Percentiles rank a stretch among this genome's conserved stretches.
Conservation (phyloP, 805 yeast species). For the Ogataea thermomethanolica region DNA sequence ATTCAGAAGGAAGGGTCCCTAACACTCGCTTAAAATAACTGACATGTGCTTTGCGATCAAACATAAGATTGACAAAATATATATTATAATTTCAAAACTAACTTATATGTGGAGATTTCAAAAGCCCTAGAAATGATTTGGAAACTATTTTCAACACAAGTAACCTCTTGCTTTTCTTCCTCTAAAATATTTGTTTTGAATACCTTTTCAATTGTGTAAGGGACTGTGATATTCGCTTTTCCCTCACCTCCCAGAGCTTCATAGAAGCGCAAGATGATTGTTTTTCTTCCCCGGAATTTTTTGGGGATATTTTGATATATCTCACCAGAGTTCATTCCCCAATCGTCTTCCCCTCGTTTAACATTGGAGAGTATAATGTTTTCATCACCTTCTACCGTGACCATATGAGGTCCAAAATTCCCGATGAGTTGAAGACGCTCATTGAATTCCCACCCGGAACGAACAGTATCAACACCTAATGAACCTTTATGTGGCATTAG, state of each 20-base stretch:
- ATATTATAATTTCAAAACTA: slow-evolving; percentile 34
- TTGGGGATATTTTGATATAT: slow-evolving; percentile 35
- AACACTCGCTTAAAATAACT: slow-evolving; percentile 30
- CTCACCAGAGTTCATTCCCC: slow-evolving; percentile 33
- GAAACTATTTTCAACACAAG: slow-evolving; percentile 28
- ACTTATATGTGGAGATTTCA: slow-evolving; percentile 66
- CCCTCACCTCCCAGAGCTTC: slow-evolving; percentile 85
- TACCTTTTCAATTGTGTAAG: slow-evolving; percentile 44
- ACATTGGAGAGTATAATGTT: slow-evolving; percentile 69
- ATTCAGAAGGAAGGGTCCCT: slow-evolving; percentile 40
- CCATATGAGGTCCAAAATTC: slow-evolving; percentile 16
- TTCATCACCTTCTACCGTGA: slow-evolving; percentile 43
- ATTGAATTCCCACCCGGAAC: slow-evolving; percentile 78
- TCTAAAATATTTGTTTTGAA: slow-evolving; percentile 59
- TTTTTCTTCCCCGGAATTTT: slow-evolving; percentile 41
- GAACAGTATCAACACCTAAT: slow-evolving; percentile 61
- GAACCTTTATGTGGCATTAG: slow-evolving; percentile 77
- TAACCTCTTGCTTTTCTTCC: slow-evolving; percentile 41
- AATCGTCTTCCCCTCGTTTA: slow-evolving; percentile 86
- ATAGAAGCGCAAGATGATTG: slow-evolving; percentile 70
- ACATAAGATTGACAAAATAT: not conserved
- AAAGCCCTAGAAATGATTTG: slow-evolving; percentile 60
- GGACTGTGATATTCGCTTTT: slow-evolving; percentile 46
- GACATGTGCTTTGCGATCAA: slow-evolving; percentile 26
- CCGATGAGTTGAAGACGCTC: slow-evolving; percentile 35